A percentile compares a stretch with the other conserved stretches of the same genome.
Evolutionary conservation across 1,284 basidiomycete species (phyloP).

Genomic region (Leccinum pachyderme): DNA sequence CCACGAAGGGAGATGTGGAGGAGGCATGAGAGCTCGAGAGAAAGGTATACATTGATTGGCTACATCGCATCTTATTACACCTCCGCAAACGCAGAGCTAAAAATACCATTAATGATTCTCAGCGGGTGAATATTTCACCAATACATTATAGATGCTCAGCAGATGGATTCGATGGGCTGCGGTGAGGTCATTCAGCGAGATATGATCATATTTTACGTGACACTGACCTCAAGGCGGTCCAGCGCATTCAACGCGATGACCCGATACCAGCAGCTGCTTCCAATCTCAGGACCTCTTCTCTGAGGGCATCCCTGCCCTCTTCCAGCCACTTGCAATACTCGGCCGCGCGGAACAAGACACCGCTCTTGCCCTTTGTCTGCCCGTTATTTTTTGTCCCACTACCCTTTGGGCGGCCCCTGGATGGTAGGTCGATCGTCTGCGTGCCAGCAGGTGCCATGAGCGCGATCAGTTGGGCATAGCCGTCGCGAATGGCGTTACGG

Average conservation of each 20-base stretch:
- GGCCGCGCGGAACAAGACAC: conserved; percentile 75
- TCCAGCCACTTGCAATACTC: conserved; percentile 78
- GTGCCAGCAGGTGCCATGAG: conserved; percentile 73
- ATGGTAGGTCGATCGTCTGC: conserved; percentile 68
- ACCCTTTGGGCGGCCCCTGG: conserved; percentile 76
- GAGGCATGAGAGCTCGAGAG: conserved; percentile 23
- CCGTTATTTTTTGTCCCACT: conserved; percentile 68
- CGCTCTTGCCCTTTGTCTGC: conserved; percentile 74
- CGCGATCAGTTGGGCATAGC: conserved; percentile 79
- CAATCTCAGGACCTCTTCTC: conserved; percentile 57
- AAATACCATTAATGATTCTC: conserved; percentile 8
- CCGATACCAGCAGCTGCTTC: conserved; percentile 58
- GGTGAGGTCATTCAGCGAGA: not conserved
- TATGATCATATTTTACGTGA: not conserved
- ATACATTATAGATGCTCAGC: not conserved
- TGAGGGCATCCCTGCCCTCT: conserved; percentile 63
- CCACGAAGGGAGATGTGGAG: conserved; percentile 39
- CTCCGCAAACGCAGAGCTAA: conserved; percentile 5
- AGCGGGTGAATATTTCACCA: not conserved
- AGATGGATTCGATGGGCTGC: not conserved
- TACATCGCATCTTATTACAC: conserved; percentile 5
- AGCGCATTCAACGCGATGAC: conserved; percentile 9
- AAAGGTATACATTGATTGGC: not conserved
- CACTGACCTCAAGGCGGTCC: conserved; percentile 16
- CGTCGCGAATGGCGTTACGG: conserved; percentile 84